A percentile compares a stretch with the other conserved stretches of the same genome.
phyloP scores from a whole-genome alignment of 2,329 filamentous ascomycete species.

The Diaporthe citriasiana region DNA sequence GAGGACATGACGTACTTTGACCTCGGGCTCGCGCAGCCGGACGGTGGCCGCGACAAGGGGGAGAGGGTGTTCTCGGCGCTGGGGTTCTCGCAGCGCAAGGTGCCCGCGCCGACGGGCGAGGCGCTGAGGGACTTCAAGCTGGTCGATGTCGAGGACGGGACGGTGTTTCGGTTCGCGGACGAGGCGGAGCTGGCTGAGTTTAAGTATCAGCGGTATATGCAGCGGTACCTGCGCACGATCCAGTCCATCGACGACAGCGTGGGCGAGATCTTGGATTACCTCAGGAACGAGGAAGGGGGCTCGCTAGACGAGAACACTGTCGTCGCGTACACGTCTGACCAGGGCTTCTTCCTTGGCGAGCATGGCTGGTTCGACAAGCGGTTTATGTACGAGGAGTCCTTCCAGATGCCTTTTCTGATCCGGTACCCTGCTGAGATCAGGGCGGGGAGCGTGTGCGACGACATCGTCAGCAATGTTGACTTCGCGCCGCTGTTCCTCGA shows the following conservation, averaged over 20 bases:
- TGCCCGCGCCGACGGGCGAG: conserved; percentile 49
- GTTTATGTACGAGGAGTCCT: conserved; percentile 70
- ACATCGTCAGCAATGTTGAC: conserved; percentile 68
- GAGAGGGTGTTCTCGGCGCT: conserved; percentile 45
- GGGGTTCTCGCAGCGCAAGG: conserved; percentile 53
- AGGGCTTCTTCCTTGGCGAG: conserved; percentile 70
- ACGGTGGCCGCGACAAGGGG: conserved; percentile 57
- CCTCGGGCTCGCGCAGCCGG: conserved; percentile 65
- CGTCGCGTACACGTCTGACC: conserved; percentile 68
- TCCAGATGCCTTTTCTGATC: conserved; percentile 69
- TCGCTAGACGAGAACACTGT: conserved; percentile 61
- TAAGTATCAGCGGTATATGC: conserved; percentile 71
- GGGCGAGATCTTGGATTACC: conserved; percentile 61
- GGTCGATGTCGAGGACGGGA: conserved; percentile 62
- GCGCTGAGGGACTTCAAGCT: conserved; percentile 50
- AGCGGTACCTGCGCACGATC: conserved; percentile 67
- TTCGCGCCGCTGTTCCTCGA: conserved; percentile 67
- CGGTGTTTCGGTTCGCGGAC: conserved; percentile 60
- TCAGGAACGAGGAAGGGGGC: conserved; percentile 55
- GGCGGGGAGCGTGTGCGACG: conserved; percentile 56
- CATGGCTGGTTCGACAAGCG: conserved; percentile 72
- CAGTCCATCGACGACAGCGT: conserved; percentile 67
- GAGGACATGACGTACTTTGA: conserved; percentile 67
- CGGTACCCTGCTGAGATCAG: conserved; percentile 60
- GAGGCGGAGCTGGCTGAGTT: conserved; percentile 61